Evolutionary conservation across 805 yeast species (phyloP).

Genomic region (Kuraishia hungarica): DNA sequence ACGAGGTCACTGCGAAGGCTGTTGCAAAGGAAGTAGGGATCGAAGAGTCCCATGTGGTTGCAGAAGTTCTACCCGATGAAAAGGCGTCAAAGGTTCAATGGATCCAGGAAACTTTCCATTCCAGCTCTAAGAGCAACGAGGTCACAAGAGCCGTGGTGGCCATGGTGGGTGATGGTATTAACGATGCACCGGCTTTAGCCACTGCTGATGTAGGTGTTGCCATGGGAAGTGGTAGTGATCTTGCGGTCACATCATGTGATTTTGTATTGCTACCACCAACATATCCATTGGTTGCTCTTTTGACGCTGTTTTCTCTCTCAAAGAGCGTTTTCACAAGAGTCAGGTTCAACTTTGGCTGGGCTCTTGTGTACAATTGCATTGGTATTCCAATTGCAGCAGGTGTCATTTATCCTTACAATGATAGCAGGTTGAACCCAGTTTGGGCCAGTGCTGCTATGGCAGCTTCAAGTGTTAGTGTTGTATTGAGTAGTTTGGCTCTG

Average conservation of each 20-base stretch:
- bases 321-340: conserved; percentile 42
- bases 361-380: conserved; percentile 44
- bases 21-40: conserved; percentile 61
- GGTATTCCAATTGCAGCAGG: conserved; percentile 65
- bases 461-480: conserved; percentile 47
- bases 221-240: conserved; percentile 66
- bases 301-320: conserved; percentile 46
- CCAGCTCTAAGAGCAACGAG: conserved; percentile 8
- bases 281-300: conserved; percentile 40
- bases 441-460: conserved; percentile 70
- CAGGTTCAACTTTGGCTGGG: conserved; percentile 52
- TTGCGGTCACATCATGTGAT: conserved; percentile 68
- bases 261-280: conserved; percentile 54
- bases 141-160: conserved; percentile 36
- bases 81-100: conserved; percentile 53
- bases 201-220: conserved; percentile 75
- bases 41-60: conserved; percentile 38
- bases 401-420: conserved; percentile 46
- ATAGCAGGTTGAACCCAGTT: conserved; percentile 49
- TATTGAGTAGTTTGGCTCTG: conserved; percentile 45
- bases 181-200: conserved; percentile 76
- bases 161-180: conserved; percentile 81
- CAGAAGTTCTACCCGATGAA: conserved; percentile 68
- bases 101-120: conserved; percentile 37
- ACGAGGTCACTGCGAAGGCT: conserved; percentile 54